These are phyloP conservation scores for Lactarius pseudohatsudake DNA, from an alignment of 768 basidiomycete species.

Conservation along the genomic window DNA sequence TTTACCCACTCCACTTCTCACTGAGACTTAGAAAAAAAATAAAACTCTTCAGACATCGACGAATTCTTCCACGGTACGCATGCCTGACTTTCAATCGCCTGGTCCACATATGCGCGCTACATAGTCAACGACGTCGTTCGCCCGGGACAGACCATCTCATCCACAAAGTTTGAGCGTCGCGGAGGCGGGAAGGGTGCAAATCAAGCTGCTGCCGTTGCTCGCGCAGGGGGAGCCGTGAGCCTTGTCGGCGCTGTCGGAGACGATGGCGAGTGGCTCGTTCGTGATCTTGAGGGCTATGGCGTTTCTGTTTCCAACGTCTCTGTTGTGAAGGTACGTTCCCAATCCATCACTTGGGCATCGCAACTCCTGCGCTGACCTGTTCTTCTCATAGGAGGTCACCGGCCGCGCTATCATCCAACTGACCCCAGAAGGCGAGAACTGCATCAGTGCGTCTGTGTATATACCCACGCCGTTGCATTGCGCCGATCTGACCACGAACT, in stretches of 20 bases:
- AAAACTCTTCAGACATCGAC: conserved; percentile 45
- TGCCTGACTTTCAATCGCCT: background rate
- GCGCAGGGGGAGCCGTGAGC: conserved; percentile 48
- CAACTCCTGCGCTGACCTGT: background rate
- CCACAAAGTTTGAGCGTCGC: conserved; percentile 46
- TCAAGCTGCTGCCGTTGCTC: conserved; percentile 57
- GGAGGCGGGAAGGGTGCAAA: conserved; percentile 66
- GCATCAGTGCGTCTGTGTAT: conserved; percentile 48
- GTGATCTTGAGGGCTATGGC: conserved; percentile 42
- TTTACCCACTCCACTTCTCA: background rate
- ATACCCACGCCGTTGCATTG: background rate
- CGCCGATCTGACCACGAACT: conserved; percentile 1
- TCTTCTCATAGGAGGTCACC: conserved; percentile 43
- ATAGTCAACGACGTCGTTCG: conserved; percentile 53
- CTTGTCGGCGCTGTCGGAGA: conserved; percentile 55
- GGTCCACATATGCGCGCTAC: background rate
- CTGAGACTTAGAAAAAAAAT: background rate
- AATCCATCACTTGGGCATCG: background rate
- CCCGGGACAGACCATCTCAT: conserved; percentile 62
- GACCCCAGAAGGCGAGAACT: conserved; percentile 56
- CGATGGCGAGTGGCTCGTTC: conserved; percentile 52
- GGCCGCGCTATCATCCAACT: conserved; percentile 65
- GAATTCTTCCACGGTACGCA: conserved; percentile 55
- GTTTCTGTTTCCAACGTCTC: conserved; percentile 43
- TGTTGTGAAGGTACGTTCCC: conserved; percentile 39